Percentiles rank a stretch among this genome's conserved stretches.
phyloP scores from a whole-genome alignment of 768 basidiomycete genomes.

The Exsudoporus frostii region DNA sequence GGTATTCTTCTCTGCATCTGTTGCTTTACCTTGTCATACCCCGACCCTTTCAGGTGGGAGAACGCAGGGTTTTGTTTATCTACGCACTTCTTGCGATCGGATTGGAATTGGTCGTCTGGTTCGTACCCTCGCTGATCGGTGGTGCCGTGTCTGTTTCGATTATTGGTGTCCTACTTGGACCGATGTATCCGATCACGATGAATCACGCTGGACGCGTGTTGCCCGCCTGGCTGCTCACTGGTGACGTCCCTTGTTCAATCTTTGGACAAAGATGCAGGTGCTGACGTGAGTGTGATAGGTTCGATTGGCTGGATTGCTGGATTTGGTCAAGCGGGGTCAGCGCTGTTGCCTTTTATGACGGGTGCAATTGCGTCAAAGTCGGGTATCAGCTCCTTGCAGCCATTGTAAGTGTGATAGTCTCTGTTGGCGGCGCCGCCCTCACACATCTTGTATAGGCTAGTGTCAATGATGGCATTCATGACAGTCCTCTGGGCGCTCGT shows the following conservation, averaged over 20 bases:
- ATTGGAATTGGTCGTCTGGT: constrained; percentile 57
- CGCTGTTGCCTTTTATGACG: constrained; percentile 69
- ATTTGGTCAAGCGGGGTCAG: constrained; percentile 67
- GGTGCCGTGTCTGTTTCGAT: constrained; percentile 55
- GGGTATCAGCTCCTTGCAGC: constrained; percentile 45
- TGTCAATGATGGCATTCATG: constrained; percentile 44
- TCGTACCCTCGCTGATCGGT: constrained; percentile 50
- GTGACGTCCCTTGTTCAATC: constrained; percentile 11
- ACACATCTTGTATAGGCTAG: constrained; percentile 15
- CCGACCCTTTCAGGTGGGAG: constrained; percentile 42
- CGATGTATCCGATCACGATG: constrained; percentile 58
- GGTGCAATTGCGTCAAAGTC: constrained; percentile 63
- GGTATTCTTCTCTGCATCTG: constrained; percentile 23
- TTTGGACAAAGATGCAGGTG: not conserved
- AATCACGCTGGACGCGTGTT: constrained; percentile 44
- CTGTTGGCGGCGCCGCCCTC: not conserved
- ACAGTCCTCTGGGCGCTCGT: constrained; percentile 41
- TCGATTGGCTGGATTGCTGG: not conserved
- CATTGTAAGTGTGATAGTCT: constrained; percentile 19
- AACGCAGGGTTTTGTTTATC: constrained; percentile 49
- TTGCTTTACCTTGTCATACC: not conserved
- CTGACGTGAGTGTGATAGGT: constrained; percentile 9
- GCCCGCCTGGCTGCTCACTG: constrained; percentile 65
- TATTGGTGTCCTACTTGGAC: constrained; percentile 52
- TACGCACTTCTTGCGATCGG: constrained; percentile 53